Evolutionary conservation across 345 rosid species (phyloP).

Genomic region (Boechera stricta): DNA sequence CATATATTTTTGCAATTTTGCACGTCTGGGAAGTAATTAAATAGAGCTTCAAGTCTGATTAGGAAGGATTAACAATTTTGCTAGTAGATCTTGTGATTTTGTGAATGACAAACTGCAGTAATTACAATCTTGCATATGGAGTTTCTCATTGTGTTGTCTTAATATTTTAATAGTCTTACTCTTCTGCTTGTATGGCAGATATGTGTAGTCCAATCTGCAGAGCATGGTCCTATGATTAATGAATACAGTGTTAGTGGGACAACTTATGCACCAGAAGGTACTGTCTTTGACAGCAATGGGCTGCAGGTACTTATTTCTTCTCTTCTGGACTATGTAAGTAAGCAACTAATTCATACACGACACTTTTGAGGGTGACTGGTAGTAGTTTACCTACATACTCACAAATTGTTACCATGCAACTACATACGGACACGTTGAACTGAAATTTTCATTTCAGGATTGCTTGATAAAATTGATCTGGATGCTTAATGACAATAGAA

Average conservation of each 20-base stretch:
- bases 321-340: constrained; percentile 21
- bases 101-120: constrained; percentile 18
- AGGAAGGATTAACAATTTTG: constrained; percentile 12
- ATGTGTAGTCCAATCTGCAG: constrained; percentile 79
- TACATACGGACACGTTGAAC: constrained; percentile 7
- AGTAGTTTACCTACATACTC: constrained; percentile 13
- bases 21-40: constrained; percentile 22
- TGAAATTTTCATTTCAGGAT: constrained; percentile 13
- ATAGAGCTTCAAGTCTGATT: constrained; percentile 5
- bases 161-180: constrained; percentile 17
- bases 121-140: background rate
- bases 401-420: constrained; percentile 14
- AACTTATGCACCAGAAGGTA: constrained; percentile 97
- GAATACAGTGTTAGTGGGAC: constrained; percentile 92
- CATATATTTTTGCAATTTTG: constrained; percentile 21
- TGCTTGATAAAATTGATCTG: constrained; percentile 18
- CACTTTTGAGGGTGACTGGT: constrained; percentile 17
- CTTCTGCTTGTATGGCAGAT: constrained; percentile 57
- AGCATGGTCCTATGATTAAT: constrained; percentile 63
- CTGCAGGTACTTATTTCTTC: constrained; percentile 60
- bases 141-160: constrained; percentile 15
- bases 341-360: constrained; percentile 14
- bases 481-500: constrained; percentile 20
- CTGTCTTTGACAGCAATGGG: constrained; percentile 67
- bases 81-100: constrained; percentile 22